Evolutionary conservation across 306 rosid genomes (phyloP).

Genomic region (Prunus padus): DNA sequence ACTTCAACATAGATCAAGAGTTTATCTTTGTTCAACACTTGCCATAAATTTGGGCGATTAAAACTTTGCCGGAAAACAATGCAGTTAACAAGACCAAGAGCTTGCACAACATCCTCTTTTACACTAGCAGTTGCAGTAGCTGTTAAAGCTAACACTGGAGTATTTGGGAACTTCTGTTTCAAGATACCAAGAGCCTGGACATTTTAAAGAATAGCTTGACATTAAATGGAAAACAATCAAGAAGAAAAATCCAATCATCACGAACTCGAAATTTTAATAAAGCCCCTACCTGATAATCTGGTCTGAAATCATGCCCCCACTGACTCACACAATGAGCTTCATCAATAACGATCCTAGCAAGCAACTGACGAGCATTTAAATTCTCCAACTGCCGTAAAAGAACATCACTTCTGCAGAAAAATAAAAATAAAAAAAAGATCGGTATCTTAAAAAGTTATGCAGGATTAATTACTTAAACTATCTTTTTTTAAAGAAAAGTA

Average conservation of each 20-base stretch:
- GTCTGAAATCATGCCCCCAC: conserved; percentile 99
- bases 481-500: no score
- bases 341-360: conserved; percentile 92
- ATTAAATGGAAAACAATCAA: neutral
- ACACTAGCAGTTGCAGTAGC: conserved; percentile 99
- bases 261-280: conserved; percentile 14
- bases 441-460: conserved; percentile 17
- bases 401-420: conserved; percentile 72
- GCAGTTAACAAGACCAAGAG: conserved; percentile 94
- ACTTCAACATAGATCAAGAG: conserved; percentile 18
- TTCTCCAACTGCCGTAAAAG: conserved; percentile 82
- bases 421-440: conserved; percentile 12
- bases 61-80: conserved; percentile 94
- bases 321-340: conserved; percentile 99
- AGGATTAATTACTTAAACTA: no score
- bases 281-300: conserved; percentile 89
- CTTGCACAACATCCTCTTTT: conserved; percentile 98
- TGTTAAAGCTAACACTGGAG: conserved; percentile 94
- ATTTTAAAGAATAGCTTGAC: conserved; percentile 25
- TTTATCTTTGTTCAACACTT: conserved; percentile 31
- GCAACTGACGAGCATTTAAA: conserved; percentile 79
- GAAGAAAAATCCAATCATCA: neutral
- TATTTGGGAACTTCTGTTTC: conserved; percentile 88
- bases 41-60: conserved; percentile 93
- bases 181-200: conserved; percentile 93